Evolutionary conservation across 164 flowering plant species (phyloP).

Genomic region (Protea cynaroides): DNA sequence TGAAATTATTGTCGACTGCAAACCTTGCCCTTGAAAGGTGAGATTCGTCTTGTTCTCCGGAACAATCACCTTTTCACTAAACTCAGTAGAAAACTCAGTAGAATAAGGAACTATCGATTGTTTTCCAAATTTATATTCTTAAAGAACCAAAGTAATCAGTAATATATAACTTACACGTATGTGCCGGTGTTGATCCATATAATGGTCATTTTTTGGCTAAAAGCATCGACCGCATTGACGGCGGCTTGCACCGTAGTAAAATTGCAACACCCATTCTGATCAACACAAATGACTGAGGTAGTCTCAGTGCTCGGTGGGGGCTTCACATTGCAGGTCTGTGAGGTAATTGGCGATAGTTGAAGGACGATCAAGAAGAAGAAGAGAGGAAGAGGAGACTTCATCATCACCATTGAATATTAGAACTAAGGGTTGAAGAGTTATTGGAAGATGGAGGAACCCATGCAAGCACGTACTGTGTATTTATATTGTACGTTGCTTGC

Average conservation of each 20-base stretch:
- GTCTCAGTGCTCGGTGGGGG: slow-evolving; percentile 69
- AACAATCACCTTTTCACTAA: slow-evolving; percentile 72
- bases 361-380: too few species aligned
- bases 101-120: not conserved
- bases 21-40: slow-evolving; percentile 95
- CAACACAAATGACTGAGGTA: slow-evolving; percentile 63
- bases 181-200: slow-evolving; percentile 82
- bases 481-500: too few species aligned
- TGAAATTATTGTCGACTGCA: slow-evolving; percentile 63
- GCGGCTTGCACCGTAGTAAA: slow-evolving; percentile 88
- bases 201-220: slow-evolving; percentile 51
- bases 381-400: too few species aligned
- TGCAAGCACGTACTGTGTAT: too few species aligned
- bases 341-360: too few species aligned
- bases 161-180: slow-evolving; percentile 53
- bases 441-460: too few species aligned
- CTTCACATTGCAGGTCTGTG: too few species aligned
- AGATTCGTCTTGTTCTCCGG: slow-evolving; percentile 66
- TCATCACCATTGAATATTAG: too few species aligned
- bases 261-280: slow-evolving; percentile 81
- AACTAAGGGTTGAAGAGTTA: too few species aligned
- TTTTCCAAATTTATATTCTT: slow-evolving; percentile 3
- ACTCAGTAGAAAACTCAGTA: too few species aligned
- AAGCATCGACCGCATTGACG: slow-evolving; percentile 49
- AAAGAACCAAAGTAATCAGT: not conserved